These are phyloP conservation scores for Artemisia tridentata DNA, from an alignment of 129 eudicot species.

Conservation along the genomic window DNA sequence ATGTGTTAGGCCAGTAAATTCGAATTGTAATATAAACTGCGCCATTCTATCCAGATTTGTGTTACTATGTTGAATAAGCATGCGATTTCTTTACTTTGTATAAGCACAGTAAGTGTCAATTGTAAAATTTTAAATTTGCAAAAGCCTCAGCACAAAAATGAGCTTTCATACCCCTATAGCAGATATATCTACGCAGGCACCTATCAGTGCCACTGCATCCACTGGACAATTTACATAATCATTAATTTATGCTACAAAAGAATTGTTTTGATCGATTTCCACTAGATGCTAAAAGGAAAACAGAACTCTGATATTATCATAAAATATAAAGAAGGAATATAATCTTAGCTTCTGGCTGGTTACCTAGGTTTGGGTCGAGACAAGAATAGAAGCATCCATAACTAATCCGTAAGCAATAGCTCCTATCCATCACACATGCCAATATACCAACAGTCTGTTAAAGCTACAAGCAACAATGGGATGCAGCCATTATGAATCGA, in stretches of 20 bases:
- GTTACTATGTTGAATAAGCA: not conserved
- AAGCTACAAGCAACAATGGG: not conserved
- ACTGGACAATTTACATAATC: not conserved
- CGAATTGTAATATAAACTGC: not conserved
- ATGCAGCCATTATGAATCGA: not conserved
- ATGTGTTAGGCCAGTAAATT: not conserved
- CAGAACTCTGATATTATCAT: not conserved
- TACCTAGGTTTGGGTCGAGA: conserved; percentile 13
- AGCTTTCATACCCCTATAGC: not conserved
- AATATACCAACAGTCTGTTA: not conserved
- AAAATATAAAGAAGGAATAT: not conserved
- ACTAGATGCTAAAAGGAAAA: not conserved
- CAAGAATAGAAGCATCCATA: conserved; percentile 14
- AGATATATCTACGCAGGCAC: not conserved
- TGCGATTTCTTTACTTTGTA: not conserved
- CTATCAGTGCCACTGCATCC: not conserved
- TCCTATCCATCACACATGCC: not conserved
- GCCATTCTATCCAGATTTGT: not conserved
- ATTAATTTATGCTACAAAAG: not conserved
- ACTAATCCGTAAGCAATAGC: not conserved
- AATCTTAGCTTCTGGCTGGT: not conserved
- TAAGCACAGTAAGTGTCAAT: not conserved
- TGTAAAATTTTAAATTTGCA: not conserved
- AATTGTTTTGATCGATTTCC: too few relatives aligned
- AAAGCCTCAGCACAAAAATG: not conserved